These are phyloP conservation scores for Aspergillus pseudonomiae DNA, from an alignment of 2,329 filamentous ascomycete genomes.

Conservation along the genomic window DNA sequence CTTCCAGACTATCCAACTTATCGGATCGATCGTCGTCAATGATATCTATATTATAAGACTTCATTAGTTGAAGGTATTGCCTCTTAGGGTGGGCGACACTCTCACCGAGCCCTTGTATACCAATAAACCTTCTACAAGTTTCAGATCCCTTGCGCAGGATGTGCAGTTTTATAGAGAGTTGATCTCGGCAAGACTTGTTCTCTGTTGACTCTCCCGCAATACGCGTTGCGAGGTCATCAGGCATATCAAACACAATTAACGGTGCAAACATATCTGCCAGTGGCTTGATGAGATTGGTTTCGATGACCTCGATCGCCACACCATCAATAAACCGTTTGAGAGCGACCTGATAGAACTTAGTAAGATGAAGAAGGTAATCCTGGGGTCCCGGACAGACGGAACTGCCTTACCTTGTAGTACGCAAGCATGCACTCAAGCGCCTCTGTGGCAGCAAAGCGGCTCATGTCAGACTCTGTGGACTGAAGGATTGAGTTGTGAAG, in stretches of 20 bases:
- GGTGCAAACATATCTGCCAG: constrained; percentile 34
- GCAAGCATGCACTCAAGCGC: constrained; percentile 47
- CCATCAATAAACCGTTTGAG: constrained; percentile 46
- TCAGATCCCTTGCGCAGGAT: constrained; percentile 46
- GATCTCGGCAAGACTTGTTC: constrained; percentile 11
- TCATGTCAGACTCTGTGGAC: constrained; percentile 38
- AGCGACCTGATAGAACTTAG: constrained; percentile 38
- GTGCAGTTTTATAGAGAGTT: constrained; percentile 31
- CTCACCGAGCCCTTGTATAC: background rate
- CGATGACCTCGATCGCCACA: constrained; percentile 42
- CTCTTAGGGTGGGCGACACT: too few relatives aligned
- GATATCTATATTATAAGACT: too few relatives aligned
- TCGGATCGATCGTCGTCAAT: too few relatives aligned
- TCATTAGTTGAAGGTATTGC: too few relatives aligned
- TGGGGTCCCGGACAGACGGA: background rate
- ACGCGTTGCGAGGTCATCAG: constrained; percentile 17
- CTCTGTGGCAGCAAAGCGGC: constrained; percentile 40
- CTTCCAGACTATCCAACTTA: too few relatives aligned
- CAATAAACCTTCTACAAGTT: constrained; percentile 46
- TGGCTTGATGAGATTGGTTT: constrained; percentile 34
- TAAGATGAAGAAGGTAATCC: background rate
- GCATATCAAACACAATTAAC: constrained; percentile 22
- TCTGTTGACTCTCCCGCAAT: constrained; percentile 31
- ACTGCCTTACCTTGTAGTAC: constrained; percentile 46
- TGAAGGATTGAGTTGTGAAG: constrained; percentile 23